Evolutionary conservation across 257 asterid genomes (phyloP).

Genomic region (Datura wrightii): DNA sequence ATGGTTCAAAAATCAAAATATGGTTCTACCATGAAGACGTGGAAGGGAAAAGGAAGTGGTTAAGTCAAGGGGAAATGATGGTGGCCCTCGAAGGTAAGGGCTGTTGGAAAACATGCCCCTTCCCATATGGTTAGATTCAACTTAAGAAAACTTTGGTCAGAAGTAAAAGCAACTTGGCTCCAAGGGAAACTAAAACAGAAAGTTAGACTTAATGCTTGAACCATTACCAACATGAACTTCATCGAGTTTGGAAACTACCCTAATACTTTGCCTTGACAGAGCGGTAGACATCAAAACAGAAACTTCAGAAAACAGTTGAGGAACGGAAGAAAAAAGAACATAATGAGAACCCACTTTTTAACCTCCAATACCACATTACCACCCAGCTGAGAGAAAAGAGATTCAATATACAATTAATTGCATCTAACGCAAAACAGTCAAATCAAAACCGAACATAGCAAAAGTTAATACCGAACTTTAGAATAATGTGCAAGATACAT

Average conservation of each 20-base stretch:
- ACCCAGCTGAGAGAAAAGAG: not conserved
- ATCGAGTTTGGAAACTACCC: not conserved
- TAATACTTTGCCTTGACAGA: not conserved
- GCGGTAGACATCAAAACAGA: not conserved
- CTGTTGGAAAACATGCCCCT: not conserved
- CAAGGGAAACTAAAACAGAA: not conserved
- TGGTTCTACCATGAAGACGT: not conserved
- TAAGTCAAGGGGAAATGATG: not conserved
- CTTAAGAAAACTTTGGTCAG: not conserved
- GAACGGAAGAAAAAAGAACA: not conserved
- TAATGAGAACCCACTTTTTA: not conserved
- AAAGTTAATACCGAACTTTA: not conserved
- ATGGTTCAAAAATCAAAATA: constrained; percentile 6
- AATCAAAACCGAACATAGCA: not conserved
- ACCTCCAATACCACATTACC: not conserved
- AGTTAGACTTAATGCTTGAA: constrained; percentile 7
- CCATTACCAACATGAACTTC: constrained; percentile 7
- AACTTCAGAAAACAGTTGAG: not conserved
- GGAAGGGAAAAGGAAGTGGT: not conserved
- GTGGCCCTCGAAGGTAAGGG: not conserved
- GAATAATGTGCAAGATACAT: not conserved
- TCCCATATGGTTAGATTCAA: not conserved
- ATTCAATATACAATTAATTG: not conserved
- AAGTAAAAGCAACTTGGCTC: constrained; percentile 13
- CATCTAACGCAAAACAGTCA: not conserved